Base-by-base conservation (phyloP, 345 rosid species). In the Pistacia vera region DNA sequence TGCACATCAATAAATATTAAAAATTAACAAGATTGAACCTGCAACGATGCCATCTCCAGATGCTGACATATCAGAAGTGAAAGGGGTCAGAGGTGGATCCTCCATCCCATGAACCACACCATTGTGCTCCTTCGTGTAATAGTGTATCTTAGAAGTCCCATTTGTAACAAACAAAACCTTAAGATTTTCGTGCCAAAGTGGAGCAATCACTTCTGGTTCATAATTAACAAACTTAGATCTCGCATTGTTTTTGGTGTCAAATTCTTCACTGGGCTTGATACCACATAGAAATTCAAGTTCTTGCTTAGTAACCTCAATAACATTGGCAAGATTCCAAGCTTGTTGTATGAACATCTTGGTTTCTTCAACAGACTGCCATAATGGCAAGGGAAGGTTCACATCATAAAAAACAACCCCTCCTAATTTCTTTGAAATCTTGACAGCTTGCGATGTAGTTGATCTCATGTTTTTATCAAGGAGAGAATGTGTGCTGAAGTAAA, bases 31-130 rank as follows among this genome's bases (percentile, higher is more conserved):
- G 58, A 70, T 36, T 51, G 44, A 80, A 95, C 99, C 98, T 77
- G 98, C 99, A 75, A 86, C 90, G 59, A 95, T 88, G 82, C 95
- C 99, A 87, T 93, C 98, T 80, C 97, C 98, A 66, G 98, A 86
- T 52, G 97, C 92, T 4, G 95, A 93, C 99, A 93, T 89, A 76
- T 91, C 99, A 75, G 83, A 2, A 1, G 98, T 84, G 84, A 87
- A 91, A 62, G 96, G 98, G 57, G 95, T 90, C 62, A 95, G 59
- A 5, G 92, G 94, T 18, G 93, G 83, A 85, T 88, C 98, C 86
- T 93, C 98, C 91, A 88, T 87, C 61, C 98, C 94, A 63, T 70
- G 83, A 75, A 91, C 90, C 12, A 91, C 83, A 35, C 98, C 99
- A 79, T 91, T 75, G 66, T 84, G 89, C 81, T 95, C 94, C 83